phyloP scores from a whole-genome alignment of 257 asterid genomes.

The Solanum chaucha region DNA sequence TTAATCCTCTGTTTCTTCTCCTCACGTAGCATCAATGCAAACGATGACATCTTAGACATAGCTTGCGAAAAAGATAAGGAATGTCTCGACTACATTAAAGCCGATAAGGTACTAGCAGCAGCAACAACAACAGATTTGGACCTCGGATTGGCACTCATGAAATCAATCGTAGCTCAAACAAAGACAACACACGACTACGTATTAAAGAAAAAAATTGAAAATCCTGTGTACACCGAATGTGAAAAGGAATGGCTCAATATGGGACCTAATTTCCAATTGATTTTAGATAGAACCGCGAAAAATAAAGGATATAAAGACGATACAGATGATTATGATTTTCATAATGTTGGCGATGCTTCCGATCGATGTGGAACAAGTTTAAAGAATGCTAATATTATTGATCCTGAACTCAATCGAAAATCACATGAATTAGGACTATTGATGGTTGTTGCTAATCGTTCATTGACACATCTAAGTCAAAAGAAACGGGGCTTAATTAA shows the following conservation, averaged over 20 bases:
- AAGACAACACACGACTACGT: background rate
- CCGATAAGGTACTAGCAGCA: background rate
- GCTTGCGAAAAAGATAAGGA: background rate
- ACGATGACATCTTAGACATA: background rate
- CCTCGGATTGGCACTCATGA: background rate
- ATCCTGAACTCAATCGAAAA: background rate
- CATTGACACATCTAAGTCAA: background rate
- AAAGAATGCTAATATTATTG: background rate
- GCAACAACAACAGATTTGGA: background rate
- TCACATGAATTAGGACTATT: background rate
- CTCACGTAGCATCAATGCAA: background rate
- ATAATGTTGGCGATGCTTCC: background rate
- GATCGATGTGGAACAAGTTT: background rate
- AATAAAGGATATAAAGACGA: background rate
- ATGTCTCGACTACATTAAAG: background rate
- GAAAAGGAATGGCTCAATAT: background rate
- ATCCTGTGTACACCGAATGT: background rate
- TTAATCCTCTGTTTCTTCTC: background rate
- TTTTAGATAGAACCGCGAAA: background rate
- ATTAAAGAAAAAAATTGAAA: background rate
- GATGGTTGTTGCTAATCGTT: background rate
- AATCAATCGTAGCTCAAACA: background rate
- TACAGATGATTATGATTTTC: background rate
- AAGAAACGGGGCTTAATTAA: background rate
- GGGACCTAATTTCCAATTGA: background rate